These are phyloP conservation scores for Venturia oleaginea DNA, from an alignment of 2,329 filamentous ascomycete species.

Conservation along the genomic window DNA sequence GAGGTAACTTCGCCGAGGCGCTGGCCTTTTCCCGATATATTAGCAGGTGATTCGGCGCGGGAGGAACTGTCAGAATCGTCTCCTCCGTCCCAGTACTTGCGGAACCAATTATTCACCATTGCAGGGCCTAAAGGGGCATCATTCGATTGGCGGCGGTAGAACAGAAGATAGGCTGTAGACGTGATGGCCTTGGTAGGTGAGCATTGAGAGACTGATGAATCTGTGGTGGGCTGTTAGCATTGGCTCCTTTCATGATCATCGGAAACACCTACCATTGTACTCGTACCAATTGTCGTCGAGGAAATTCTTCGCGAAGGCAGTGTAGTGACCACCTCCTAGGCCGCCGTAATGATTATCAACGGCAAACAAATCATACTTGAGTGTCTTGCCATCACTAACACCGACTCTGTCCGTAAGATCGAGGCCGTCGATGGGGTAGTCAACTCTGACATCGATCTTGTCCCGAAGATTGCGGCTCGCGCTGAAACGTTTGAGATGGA, in stretches of 20 bases:
- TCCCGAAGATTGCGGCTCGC: conserved; percentile 72
- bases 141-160: conserved; percentile 77
- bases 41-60: conserved; percentile 34
- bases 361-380: conserved; percentile 87
- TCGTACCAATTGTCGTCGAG: conserved; percentile 86
- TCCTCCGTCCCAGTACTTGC: conserved; percentile 12
- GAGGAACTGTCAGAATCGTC: conserved; percentile 29
- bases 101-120: conserved; percentile 59
- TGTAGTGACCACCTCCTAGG: conserved; percentile 92
- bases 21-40: conserved; percentile 67
- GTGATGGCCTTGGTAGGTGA: conserved; percentile 59
- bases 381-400: conserved; percentile 67
- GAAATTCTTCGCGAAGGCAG: conserved; percentile 89
- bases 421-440: conserved; percentile 82
- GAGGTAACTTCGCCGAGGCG: conserved; percentile 64
- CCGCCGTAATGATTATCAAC: conserved; percentile 95
- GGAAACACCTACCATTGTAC: conserved; percentile 68
- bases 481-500: conserved; percentile 93
- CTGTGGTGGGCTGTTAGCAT: conserved; percentile 44
- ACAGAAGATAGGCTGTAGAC: conserved; percentile 78
- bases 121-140: conserved; percentile 67
- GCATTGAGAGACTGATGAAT: conserved; percentile 59
- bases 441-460: conserved; percentile 83
- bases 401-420: conserved; percentile 75
- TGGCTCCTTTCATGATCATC: neutral